phyloP scores from a whole-genome alignment of 129 eudicot genomes.

The Escallonia rubra region DNA sequence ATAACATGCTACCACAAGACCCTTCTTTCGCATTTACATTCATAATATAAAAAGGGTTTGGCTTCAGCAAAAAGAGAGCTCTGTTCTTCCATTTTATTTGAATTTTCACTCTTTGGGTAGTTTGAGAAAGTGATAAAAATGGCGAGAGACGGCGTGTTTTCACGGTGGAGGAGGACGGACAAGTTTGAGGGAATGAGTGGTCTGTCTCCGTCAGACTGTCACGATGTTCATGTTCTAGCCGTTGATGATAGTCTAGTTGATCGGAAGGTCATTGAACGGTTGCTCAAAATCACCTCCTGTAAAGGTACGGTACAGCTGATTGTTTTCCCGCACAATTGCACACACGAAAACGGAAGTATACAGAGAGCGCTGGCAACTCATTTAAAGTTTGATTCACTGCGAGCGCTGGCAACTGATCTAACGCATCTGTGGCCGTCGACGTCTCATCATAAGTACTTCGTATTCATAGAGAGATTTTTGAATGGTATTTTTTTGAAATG shows the following conservation, averaged over 20 bases:
- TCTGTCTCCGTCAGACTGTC: slow-evolving; percentile 18
- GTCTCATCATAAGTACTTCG: too few relatives aligned
- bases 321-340: background rate
- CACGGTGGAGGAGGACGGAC: slow-evolving; percentile 46
- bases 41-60: background rate
- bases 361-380: too few relatives aligned
- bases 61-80: background rate
- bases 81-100: background rate
- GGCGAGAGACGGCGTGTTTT: slow-evolving; percentile 52
- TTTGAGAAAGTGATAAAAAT: slow-evolving; percentile 9
- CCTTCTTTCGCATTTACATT: slow-evolving; percentile 5
- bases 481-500: background rate
- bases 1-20: too few relatives aligned
- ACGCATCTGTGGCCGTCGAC: too few relatives aligned
- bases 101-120: background rate
- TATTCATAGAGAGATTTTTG: background rate
- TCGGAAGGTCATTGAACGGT: slow-evolving; percentile 77
- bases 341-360: too few relatives aligned
- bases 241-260: slow-evolving; percentile 92
- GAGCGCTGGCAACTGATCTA: too few relatives aligned
- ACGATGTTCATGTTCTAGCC: slow-evolving; percentile 79
- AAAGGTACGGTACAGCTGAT: slow-evolving; percentile 41
- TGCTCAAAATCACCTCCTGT: slow-evolving; percentile 82
- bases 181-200: slow-evolving; percentile 19
- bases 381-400: too few relatives aligned